Evolutionary conservation across 257 asterid genomes (phyloP), one percentile per base, ranked within the genome.

Genomic region (Solanum rostratum): DNA sequence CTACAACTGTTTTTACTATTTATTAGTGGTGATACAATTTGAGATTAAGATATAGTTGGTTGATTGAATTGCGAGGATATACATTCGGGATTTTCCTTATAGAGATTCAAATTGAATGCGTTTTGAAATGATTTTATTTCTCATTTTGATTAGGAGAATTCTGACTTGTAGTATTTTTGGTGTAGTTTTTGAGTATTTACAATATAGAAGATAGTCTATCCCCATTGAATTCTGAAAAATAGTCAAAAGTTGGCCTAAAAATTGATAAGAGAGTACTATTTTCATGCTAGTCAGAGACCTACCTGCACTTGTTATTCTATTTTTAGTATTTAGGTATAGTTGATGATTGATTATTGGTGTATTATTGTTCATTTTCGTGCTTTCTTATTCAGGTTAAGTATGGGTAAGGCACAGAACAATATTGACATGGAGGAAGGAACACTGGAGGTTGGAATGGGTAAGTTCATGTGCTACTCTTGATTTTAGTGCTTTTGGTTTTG

Each of bases 401-500:
- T 93, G 98, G 97, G 92, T 49, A 90, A 63, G 85, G 92, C 87
- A 41, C 92, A 91, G 86, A 93, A 92, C 85, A 86, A 88, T 84
- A 79, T 87, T 82, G 93, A 91, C 79, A 70, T 86, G 92, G 97
- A 94, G 88, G 99, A 95, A 85, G 99, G 97, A 89, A 94, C 92
- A 63, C 90, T 95, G 86, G 97, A 95, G 91, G 90, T 95, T 89
- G 99, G 99, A 73, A 95, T 95, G 91, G 99, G 99, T 95, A 91
- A 80, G 92, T 85, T 88, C 60, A 15, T 57, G 62, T 50, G 24
- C 62, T 24, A 7, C 30, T 68, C 27, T 46, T 74, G 12, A 3
- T 74, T 46, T 74, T 46, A 24, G n/a, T 24, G 14, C 59, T 22
- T 73, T 73, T 15, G 46, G 57, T 73, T 22, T 73, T 15, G n/a